These are phyloP conservation scores for Prasinococcaceae sp. DNA, from an alignment of 139 green algal species.

Conservation along the genomic window DNA sequence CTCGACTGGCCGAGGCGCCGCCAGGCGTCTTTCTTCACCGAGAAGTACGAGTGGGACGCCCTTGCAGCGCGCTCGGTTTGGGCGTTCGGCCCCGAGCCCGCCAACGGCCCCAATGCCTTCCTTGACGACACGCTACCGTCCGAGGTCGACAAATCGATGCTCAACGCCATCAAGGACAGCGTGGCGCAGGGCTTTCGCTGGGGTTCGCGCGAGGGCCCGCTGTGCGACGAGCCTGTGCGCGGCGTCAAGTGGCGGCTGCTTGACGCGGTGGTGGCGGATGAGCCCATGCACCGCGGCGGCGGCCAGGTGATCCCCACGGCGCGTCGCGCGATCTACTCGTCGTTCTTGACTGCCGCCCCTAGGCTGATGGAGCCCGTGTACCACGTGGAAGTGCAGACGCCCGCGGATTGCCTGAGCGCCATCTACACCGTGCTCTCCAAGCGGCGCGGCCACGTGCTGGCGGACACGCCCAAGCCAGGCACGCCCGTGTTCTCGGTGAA, in stretches of 20 bases:
- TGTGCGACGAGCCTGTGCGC: conserved; percentile 95
- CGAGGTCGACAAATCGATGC: conserved; percentile 82
- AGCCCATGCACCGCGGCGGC: conserved; percentile 67
- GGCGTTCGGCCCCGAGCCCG: conserved; percentile 82
- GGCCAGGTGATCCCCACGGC: conserved; percentile 88
- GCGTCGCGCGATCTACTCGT: conserved; percentile 74
- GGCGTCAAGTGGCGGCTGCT: conserved; percentile 94
- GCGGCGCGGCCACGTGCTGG: conserved; percentile 69
- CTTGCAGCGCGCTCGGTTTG: conserved; percentile 83
- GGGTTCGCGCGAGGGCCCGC: conserved; percentile 82
- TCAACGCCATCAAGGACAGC: conserved; percentile 56
- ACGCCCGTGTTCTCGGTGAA: conserved; percentile 40
- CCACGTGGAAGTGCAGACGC: conserved; percentile 36
- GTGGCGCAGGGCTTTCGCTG: conserved; percentile 96
- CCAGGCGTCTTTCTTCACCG: conserved; percentile 61
- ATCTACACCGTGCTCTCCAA: conserved; percentile 96
- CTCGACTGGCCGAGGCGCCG: conserved; percentile 51
- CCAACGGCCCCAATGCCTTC: conserved; percentile 73
- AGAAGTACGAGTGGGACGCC: conserved; percentile 90
- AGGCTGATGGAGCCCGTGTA: conserved; percentile 94
- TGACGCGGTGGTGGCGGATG: conserved; percentile 47
- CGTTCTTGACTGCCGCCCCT: conserved; percentile 93
- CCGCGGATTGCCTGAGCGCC: conserved; percentile 82
- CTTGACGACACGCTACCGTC: conserved; percentile 84
- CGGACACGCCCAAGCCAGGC: conserved; percentile 34